Base-by-base conservation (phyloP, 345 rosid species). In the Cardamine occulta region DNA sequence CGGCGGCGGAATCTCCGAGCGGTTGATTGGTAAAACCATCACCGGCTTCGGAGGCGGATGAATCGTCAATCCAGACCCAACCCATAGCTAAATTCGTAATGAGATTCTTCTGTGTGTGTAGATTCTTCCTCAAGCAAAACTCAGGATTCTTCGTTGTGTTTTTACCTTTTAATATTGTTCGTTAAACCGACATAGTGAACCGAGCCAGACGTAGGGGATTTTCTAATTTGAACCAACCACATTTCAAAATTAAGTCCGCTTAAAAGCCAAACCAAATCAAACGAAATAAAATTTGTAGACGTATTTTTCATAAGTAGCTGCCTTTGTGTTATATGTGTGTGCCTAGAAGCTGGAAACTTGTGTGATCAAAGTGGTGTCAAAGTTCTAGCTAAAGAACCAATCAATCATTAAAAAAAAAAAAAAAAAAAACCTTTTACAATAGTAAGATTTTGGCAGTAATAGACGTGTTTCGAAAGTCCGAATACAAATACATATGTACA, bases 41-140 rank as follows among this genome's bases (percentile, higher is more conserved):
- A 71, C 53, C 74, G 35, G 70, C 47, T 47, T 58, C 80, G 47
- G 74, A 56, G 15, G 39, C n/a, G 7, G 80, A 42, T 6, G 85
- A 64, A 73, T 68, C 86, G 80, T 84, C 85, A 54, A 74, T 68
- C 95, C 91, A 86, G 7, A 85, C 87, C 91, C 90, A 86, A 48
- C 91, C 91, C 95, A 89, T 89, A 17, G 11, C 74, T 29, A 61
- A 61, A 13, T 11, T 40, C 28, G 37, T 10, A 28, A 29, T 66
- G 80, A 77, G 71, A 55, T 64, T 75, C 55, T 17, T 65, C 19
- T 42, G 4, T 51, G 52, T 49, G 48, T 51, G 17, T 58, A 6
- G 58, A 69, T 76, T 63, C 63, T 70, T 63, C 70, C 54, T 26
- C 75, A 35, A 44, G 61, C 24, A 73, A 44, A 17, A 56, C 12